Conservation (phyloP, 179 eudicot genomes). For the Camellia oleifera region DNA sequence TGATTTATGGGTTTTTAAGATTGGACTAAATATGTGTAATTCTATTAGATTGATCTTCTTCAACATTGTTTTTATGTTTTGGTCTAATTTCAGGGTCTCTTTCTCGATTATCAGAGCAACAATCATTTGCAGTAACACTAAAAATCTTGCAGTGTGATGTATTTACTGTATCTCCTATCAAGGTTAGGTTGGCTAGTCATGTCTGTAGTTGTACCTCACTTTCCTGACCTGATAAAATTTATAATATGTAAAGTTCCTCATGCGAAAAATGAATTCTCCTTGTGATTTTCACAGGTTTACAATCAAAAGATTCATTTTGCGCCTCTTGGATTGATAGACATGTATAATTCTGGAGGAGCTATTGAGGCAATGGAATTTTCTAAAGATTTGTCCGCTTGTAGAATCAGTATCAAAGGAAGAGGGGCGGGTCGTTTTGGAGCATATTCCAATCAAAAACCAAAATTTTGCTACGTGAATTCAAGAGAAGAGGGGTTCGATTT, state of each 20-base stretch:
- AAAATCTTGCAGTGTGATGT: constrained; percentile 33
- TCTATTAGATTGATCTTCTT: not conserved
- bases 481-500: constrained; percentile 20
- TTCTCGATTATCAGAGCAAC: constrained; percentile 19
- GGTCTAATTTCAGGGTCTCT: constrained; percentile 22
- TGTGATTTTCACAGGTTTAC: constrained; percentile 18
- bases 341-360: constrained; percentile 46
- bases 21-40: not conserved
- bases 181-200: constrained; percentile 29
- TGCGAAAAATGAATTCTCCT: not conserved
- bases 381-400: constrained; percentile 2
- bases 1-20: not conserved
- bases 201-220: not conserved
- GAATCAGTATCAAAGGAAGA: constrained; percentile 23
- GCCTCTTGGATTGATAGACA: constrained; percentile 33
- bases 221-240: not conserved
- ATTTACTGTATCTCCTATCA: constrained; percentile 35
- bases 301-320: constrained; percentile 24
- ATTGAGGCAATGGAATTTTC: constrained; percentile 18
- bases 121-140: constrained; percentile 20
- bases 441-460: constrained; percentile 27
- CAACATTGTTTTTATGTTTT: not conserved
- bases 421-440: constrained; percentile 32
- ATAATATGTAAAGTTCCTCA: not conserved
- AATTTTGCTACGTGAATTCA: constrained; percentile 26